phyloP scores from a whole-genome alignment of 2,329 filamentous ascomycete genomes.

The Neopestalotiopsis rosae region DNA sequence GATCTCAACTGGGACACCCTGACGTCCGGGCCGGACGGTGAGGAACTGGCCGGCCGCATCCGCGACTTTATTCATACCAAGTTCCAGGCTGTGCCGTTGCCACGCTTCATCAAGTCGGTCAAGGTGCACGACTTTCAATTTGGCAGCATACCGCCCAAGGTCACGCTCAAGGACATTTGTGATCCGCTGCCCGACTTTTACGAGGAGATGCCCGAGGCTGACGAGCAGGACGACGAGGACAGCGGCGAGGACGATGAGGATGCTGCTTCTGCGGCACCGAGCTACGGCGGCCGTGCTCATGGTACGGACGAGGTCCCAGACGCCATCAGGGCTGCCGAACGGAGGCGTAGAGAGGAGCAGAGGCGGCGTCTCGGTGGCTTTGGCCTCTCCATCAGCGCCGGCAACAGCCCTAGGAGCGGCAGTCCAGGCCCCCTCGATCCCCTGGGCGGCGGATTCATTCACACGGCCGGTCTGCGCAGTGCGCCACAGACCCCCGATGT shows the following conservation, averaged over 20 bases:
- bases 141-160: constrained; percentile 78
- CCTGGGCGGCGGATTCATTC: constrained; percentile 37
- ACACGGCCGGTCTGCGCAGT: constrained; percentile 40
- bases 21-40: constrained; percentile 86
- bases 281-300: neutral
- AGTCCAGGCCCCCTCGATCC: constrained; percentile 24
- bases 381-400: constrained; percentile 14
- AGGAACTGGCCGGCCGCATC: constrained; percentile 82
- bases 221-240: constrained; percentile 59
- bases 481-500: constrained; percentile 48
- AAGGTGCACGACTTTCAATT: constrained; percentile 95
- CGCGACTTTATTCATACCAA: constrained; percentile 93
- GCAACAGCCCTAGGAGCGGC: constrained; percentile 19
- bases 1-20: constrained; percentile 96
- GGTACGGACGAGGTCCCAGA: constrained; percentile 34
- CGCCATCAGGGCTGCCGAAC: constrained; percentile 40
- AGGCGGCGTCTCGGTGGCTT: constrained; percentile 29
- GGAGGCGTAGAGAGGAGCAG: constrained; percentile 39
- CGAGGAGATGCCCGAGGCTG: constrained; percentile 75
- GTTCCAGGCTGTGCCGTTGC: constrained; percentile 89
- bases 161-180: constrained; percentile 96
- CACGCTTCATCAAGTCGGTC: constrained; percentile 96
- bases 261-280: constrained; percentile 28
- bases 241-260: constrained; percentile 47
- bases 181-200: constrained; percentile 97